These are phyloP conservation scores for Physcomitrium patens DNA, from an alignment of 225 moss, liverwort and hornwort genomes.

Conservation along the genomic window DNA sequence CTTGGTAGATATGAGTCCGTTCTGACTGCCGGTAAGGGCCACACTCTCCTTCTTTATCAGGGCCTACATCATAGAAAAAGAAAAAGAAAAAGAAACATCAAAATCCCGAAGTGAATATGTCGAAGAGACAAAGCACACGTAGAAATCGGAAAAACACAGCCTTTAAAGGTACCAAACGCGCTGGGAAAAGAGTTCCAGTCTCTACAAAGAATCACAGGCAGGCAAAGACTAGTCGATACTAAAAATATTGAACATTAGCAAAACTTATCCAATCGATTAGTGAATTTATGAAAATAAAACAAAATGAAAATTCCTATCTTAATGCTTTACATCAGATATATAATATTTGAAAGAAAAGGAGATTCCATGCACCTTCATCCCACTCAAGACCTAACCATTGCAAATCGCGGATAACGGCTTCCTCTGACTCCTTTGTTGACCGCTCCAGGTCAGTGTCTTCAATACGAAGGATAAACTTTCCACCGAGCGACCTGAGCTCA, in stretches of 20 bases:
- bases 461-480: conserved; percentile 88
- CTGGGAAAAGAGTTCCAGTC: conserved; percentile 1
- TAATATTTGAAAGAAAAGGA: not conserved
- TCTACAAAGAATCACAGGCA: not conserved
- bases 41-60: conserved; percentile 66
- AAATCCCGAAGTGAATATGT: not conserved
- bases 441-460: conserved; percentile 98
- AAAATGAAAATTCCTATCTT: not conserved
- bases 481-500: conserved; percentile 74
- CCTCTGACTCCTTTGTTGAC: conserved; percentile 95
- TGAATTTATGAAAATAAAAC: too few relatives aligned
- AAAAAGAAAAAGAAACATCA: not conserved
- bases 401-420: conserved; percentile 83
- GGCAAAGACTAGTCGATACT: not conserved
- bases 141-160: not conserved
- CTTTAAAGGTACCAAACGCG: not conserved
- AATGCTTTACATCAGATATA: not conserved
- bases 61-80: conserved; percentile 44
- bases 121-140: not conserved
- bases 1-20: conserved; percentile 82
- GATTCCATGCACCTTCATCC: conserved; percentile 71
- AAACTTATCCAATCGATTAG: not conserved
- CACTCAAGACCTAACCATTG: conserved; percentile 92
- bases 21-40: conserved; percentile 97
- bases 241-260: not conserved